Evolutionary conservation across 495 filamentous ascomycete species (phyloP).

Genomic region (Tuber aestivum): DNA sequence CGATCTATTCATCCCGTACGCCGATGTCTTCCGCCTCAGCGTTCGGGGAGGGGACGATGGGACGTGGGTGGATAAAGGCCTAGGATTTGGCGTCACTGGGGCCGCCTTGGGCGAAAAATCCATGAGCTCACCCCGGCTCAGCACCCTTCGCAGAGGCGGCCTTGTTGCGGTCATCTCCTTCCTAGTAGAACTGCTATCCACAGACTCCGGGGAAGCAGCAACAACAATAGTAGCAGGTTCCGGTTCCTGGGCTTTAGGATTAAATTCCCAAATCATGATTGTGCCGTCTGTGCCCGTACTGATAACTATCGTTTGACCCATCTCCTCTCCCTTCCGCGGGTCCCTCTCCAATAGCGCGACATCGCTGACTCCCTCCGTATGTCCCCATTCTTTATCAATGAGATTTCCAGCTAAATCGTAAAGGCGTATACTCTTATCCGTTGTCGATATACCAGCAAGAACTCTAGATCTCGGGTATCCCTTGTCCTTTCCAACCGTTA

Average conservation of each 20-base stretch:
- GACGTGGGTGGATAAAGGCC: constrained; percentile 51
- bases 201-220: constrained; percentile 13
- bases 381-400: constrained; percentile 83
- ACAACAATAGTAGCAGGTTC: constrained; percentile 28
- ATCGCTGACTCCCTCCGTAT: constrained; percentile 85
- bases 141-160: constrained; percentile 63
- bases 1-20: constrained; percentile 41
- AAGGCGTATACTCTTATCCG: constrained; percentile 86
- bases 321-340: constrained; percentile 45
- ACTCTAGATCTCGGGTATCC: constrained; percentile 48
- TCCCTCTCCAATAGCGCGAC: constrained; percentile 60
- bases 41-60: constrained; percentile 60
- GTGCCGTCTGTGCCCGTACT: constrained; percentile 77
- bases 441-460: constrained; percentile 77
- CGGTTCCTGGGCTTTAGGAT: constrained; percentile 41
- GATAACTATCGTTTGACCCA: constrained; percentile 52
- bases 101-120: constrained; percentile 51
- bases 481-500: constrained; percentile 55
- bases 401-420: constrained; percentile 74
- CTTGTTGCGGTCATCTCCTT: constrained; percentile 52
- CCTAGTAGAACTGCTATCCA: constrained; percentile 43
- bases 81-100: constrained; percentile 46
- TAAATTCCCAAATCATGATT: constrained; percentile 71
- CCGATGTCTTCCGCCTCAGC: constrained; percentile 53
- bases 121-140: constrained; percentile 70